Evolutionary conservation across 2,329 filamentous ascomycete genomes (phyloP).

Genomic region (Pseudogymnoascus sp.): DNA sequence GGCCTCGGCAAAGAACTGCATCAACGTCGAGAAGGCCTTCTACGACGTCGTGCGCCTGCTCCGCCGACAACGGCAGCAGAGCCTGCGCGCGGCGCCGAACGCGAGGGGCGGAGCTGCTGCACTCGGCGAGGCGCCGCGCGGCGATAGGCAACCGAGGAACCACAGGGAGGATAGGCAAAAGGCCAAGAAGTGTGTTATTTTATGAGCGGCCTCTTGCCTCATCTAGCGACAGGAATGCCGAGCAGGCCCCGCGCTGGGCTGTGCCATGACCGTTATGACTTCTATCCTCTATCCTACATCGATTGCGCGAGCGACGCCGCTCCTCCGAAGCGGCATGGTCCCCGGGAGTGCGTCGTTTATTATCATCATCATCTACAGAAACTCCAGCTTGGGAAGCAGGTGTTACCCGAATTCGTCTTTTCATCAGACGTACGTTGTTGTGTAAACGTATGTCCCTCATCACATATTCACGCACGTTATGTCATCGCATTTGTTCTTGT

Average conservation of each 20-base stretch:
- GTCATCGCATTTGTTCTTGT: constrained; percentile 7
- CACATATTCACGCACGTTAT: not conserved
- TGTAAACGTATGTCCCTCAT: not conserved
- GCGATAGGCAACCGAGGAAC: constrained; percentile 19
- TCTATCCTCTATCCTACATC: constrained; percentile 8
- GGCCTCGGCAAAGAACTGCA: constrained; percentile 93
- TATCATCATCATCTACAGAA: constrained; percentile 1
- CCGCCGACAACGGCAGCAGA: constrained; percentile 63
- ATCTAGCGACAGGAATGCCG: not conserved
- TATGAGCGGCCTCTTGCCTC: constrained; percentile 21
- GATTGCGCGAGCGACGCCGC: constrained; percentile 1
- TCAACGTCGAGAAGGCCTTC: constrained; percentile 97
- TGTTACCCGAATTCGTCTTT: not conserved
- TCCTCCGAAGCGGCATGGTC: constrained; percentile 1
- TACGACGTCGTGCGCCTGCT: constrained; percentile 93
- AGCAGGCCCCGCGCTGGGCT: not conserved
- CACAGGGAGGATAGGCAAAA: constrained; percentile 20
- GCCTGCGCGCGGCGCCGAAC: constrained; percentile 14
- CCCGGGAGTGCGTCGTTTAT: not conserved
- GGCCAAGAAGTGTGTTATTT: constrained; percentile 24
- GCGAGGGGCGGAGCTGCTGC: constrained; percentile 16
- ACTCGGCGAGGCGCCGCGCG: constrained; percentile 14
- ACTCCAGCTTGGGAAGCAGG: not conserved
- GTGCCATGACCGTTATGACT: constrained; percentile 9
- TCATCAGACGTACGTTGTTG: not conserved